Percentiles rank a stretch among this genome's conserved stretches.
These are phyloP conservation scores for Penicillium nucicola DNA, from an alignment of 495 filamentous ascomycete genomes.

Conservation along the genomic window DNA sequence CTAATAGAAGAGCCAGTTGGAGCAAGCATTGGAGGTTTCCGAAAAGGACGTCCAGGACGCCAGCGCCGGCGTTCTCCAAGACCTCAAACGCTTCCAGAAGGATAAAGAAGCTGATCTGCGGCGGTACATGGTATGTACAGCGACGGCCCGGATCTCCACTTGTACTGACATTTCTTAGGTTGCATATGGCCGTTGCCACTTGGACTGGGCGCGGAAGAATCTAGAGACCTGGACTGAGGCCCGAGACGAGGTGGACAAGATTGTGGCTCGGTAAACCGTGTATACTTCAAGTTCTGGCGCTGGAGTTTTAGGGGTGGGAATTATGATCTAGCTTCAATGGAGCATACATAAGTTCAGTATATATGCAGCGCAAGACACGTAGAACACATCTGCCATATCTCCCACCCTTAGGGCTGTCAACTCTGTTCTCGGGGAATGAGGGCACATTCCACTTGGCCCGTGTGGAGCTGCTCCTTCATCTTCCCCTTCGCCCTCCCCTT, in stretches of 20 bases:
- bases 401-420: neutral
- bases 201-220: conserved; percentile 98
- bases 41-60: conserved; percentile 90
- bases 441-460: conserved; percentile 16
- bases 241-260: conserved; percentile 88
- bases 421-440: conserved; percentile 10
- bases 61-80: conserved; percentile 77
- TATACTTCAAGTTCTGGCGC: neutral
- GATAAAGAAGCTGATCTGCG: conserved; percentile 94
- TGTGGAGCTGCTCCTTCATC: too few relatives aligned
- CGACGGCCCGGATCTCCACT: neutral
- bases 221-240: conserved; percentile 96
- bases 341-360: neutral
- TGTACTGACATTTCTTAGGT: conserved; percentile 52
- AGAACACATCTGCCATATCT: too few relatives aligned
- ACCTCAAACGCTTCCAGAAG: conserved; percentile 86
- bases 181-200: conserved; percentile 88
- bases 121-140: conserved; percentile 81
- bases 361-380: neutral
- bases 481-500: conserved; percentile 19
- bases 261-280: conserved; percentile 53
- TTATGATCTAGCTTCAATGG: neutral
- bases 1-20: conserved; percentile 55
- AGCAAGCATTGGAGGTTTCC: conserved; percentile 82
- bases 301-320: neutral